phyloP scores from a whole-genome alignment of 768 basidiomycete species.

The Hydnum rufescens region DNA sequence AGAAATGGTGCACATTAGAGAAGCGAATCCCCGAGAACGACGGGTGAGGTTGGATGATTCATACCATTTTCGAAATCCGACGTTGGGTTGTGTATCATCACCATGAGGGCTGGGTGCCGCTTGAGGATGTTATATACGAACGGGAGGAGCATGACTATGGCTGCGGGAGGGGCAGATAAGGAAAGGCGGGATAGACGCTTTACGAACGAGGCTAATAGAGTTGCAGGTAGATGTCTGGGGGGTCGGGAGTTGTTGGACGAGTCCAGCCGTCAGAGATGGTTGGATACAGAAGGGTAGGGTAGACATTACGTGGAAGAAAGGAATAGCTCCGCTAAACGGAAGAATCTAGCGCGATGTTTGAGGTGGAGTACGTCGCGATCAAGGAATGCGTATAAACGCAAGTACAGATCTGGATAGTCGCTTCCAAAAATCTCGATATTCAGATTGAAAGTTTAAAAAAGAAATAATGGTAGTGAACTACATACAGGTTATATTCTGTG shows the following conservation, averaged over 20 bases:
- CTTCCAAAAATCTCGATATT: slow-evolving; percentile 23
- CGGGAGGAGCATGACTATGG: slow-evolving; percentile 76
- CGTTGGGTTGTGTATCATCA: slow-evolving; percentile 57
- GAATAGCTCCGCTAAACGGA: slow-evolving; percentile 80
- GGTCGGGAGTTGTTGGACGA: not conserved
- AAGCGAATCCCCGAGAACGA: not conserved
- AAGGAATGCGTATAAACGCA: slow-evolving; percentile 73
- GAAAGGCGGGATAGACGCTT: slow-evolving; percentile 78
- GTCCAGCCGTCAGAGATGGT: slow-evolving; percentile 7
- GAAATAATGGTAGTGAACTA: slow-evolving; percentile 9
- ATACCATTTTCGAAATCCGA: slow-evolving; percentile 2
- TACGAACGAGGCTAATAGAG: slow-evolving; percentile 85
- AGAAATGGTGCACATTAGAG: not conserved
- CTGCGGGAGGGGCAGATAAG: slow-evolving; percentile 71
- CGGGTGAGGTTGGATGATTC: slow-evolving; percentile 1
- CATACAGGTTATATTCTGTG: slow-evolving; percentile 81
- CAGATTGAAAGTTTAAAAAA: not conserved
- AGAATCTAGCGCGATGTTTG: slow-evolving; percentile 86
- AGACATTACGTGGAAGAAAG: slow-evolving; percentile 70
- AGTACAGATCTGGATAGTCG: slow-evolving; percentile 93
- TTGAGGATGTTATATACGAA: slow-evolving; percentile 92
- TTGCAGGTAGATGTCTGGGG: slow-evolving; percentile 78
- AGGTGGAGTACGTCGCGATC: slow-evolving; percentile 76
- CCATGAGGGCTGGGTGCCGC: slow-evolving; percentile 77
- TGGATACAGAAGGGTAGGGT: not conserved